These are phyloP conservation scores for Ophiostoma populinum DNA, from an alignment of 2,329 filamentous ascomycete species.

Conservation along the genomic window DNA sequence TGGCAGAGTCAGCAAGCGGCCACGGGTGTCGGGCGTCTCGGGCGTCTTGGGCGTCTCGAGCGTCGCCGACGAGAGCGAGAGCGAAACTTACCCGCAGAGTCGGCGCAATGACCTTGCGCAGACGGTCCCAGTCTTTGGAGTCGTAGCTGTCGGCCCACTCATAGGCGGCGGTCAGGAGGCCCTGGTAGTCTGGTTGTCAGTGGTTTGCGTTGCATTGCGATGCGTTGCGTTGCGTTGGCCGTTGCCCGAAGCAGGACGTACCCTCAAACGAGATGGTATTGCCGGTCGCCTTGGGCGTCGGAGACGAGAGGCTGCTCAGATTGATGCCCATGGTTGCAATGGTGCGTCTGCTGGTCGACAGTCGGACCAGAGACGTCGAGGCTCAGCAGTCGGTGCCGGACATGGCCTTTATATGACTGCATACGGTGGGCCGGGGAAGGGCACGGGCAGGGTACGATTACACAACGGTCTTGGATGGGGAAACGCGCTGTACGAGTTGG, in stretches of 20 bases:
- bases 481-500: too few species aligned
- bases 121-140: slow-evolving; percentile 45
- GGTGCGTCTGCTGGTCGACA: neutral
- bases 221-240: too few species aligned
- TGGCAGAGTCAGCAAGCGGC: slow-evolving; percentile 19
- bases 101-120: slow-evolving; percentile 44
- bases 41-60: too few species aligned
- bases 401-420: too few species aligned
- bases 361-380: neutral
- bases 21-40: too few species aligned
- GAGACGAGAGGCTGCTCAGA: slow-evolving; percentile 6
- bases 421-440: too few species aligned
- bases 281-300: neutral
- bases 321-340: slow-evolving; percentile 7
- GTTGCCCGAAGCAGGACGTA: neutral
- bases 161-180: slow-evolving; percentile 31
- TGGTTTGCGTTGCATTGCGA: neutral
- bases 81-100: slow-evolving; percentile 30
- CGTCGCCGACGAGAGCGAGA: neutral
- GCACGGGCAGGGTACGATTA: too few species aligned
- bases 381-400: too few species aligned
- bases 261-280: slow-evolving; percentile 10
- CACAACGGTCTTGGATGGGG: too few species aligned
- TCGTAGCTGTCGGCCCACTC: slow-evolving; percentile 52
- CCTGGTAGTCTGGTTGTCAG: slow-evolving; percentile 28